Conservation (phyloP, 306 rosid species). For the Myrica gale region DNA sequence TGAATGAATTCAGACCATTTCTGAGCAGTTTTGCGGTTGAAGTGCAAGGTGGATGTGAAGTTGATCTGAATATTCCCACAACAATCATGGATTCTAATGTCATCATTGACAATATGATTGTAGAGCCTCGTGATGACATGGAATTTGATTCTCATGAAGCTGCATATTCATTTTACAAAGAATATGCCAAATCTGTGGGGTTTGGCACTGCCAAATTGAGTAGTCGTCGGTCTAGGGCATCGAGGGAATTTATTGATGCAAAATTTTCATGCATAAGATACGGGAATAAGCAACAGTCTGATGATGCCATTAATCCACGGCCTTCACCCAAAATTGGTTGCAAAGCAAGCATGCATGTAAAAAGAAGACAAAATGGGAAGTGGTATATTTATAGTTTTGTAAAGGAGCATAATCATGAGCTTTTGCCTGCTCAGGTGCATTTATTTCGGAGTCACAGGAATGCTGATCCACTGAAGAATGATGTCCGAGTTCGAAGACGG, state of each 20-base stretch:
- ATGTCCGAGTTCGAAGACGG: conserved; percentile 54
- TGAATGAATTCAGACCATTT: conserved; percentile 11
- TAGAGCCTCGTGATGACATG: conserved; percentile 45
- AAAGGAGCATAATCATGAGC: conserved; percentile 62
- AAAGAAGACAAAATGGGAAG: conserved; percentile 58
- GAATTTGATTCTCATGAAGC: conserved; percentile 63
- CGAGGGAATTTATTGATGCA: conserved; percentile 62
- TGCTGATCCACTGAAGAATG: conserved; percentile 45
- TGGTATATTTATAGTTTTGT: conserved; percentile 59
- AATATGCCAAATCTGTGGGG: conserved; percentile 56
- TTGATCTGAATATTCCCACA: conserved; percentile 31
- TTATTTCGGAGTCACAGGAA: conserved; percentile 58
- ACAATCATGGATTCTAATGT: conserved; percentile 42
- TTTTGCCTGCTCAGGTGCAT: conserved; percentile 60
- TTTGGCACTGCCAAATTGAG: conserved; percentile 69
- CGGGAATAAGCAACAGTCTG: conserved; percentile 67
- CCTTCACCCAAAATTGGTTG: conserved; percentile 68
- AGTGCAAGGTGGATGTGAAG: conserved; percentile 11
- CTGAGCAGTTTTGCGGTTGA: conserved; percentile 22
- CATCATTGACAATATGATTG: conserved; percentile 32
- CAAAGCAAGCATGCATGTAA: conserved; percentile 64
- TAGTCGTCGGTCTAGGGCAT: conserved; percentile 63
- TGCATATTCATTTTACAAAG: conserved; percentile 55
- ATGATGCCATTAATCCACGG: conserved; percentile 64
- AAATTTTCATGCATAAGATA: conserved; percentile 63